Evolutionary conservation across 169 alveolate genomes (phyloP), one percentile per base, ranked within the genome.

Genomic region (Hepatocystis sp.): DNA sequence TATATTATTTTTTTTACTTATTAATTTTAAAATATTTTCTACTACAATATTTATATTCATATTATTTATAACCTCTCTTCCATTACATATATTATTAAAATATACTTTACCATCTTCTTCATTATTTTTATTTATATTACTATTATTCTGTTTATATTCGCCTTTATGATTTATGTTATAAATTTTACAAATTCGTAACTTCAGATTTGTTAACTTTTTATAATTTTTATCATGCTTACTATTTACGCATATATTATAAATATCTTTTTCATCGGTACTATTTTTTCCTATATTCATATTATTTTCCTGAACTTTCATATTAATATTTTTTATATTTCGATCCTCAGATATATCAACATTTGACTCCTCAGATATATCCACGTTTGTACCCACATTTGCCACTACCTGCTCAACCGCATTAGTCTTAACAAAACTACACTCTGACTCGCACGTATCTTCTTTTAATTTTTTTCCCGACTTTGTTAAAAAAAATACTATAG

Each of bases 11-110:
- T 81, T 81, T 53, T 65, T 49, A 49, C 36, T 81, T 21, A 65
- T 42, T 30, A 81, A 61, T 0, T 81, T 21, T 3, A 63, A 11
- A 49, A 81, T 81, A 47, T 81, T 81, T 1, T 63, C 84, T 0
- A 63, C 89, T 1, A 81, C 60, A 60, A 81, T 61, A 4, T 81
- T 81, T 7, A 81, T 81, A 11, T 60, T 81, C 60, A 81, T 63
- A 63, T 81, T 81, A 63, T 81, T 81, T 2, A 81, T 81, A 13
- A 81, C 84, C 34, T 81, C 89, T 7, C 30, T 42, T 17, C 89
- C 84, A 28, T 27, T 63, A 65, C 89, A 61, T 10, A 81, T 39
- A 5, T 81, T 61, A 2, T 66, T 36, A 19, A 81, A 81, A 65
- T 81, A 81, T 8, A 58, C 19, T 23, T 71, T 64, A 1, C 39